These are phyloP conservation scores for Phytomonas sp. DNA, from an alignment of 208 protist genomes.

Conservation along the genomic window DNA sequence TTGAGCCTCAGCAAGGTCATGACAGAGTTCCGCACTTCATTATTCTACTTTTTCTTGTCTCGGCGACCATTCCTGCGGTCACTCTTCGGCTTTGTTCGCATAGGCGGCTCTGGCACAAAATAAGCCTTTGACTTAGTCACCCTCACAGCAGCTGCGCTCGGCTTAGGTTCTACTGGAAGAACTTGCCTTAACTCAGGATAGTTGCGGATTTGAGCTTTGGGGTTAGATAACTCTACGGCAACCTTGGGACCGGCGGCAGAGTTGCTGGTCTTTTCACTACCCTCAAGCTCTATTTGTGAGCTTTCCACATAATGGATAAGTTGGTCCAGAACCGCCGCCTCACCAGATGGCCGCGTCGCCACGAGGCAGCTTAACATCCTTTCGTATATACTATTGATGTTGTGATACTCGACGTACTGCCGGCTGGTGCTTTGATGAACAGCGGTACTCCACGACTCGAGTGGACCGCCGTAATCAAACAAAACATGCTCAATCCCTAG, in stretches of 20 bases:
- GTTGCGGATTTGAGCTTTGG: not conserved
- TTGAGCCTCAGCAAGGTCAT: not conserved
- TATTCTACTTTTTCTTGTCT: not conserved
- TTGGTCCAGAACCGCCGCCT: conserved; percentile 39
- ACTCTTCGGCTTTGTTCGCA: not conserved
- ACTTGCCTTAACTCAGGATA: not conserved
- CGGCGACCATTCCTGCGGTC: not conserved
- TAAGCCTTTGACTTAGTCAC: not conserved
- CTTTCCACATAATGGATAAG: conserved; percentile 46
- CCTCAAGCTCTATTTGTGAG: conserved; percentile 16
- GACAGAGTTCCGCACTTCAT: not conserved
- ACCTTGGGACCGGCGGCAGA: not conserved
- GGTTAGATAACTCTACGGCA: not conserved
- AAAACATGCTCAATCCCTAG: conserved; percentile 34
- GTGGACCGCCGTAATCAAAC: conserved; percentile 42
- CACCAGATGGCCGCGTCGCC: conserved; percentile 24
- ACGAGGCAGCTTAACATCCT: conserved; percentile 42
- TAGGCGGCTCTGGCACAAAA: not conserved
- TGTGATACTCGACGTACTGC: conserved; percentile 32
- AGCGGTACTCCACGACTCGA: conserved; percentile 11
- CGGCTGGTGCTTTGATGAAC: conserved; percentile 3
- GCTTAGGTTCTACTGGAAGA: not conserved
- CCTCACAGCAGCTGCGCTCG: not conserved
- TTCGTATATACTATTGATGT: conserved; percentile 57
- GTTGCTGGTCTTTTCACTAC: conserved; percentile 10